Evolutionary conservation across 1,284 basidiomycete genomes (phyloP), one percentile per base, ranked within the genome.

Genomic region (Sporisorium reilianum): DNA sequence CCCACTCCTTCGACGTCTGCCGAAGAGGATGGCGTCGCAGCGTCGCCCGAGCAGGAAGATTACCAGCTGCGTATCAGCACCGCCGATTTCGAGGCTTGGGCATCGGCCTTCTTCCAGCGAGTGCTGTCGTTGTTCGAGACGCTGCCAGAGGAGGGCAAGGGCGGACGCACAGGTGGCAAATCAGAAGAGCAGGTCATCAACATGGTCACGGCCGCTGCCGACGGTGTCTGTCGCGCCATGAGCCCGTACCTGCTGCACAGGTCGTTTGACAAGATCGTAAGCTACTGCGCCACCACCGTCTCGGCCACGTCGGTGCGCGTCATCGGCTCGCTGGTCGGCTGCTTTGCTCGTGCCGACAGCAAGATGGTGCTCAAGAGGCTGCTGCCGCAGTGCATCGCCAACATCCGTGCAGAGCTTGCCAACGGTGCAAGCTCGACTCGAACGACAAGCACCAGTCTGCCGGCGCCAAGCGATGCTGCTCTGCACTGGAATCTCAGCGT

Each of bases 401-500:
- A 93, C 79, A 94, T 98, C 60, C 89, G 91, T 66, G 89, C 91
- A 52, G 96, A 99, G 84, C 86, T 99, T 50, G 92, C 90, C 72
- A 90, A 94, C 69, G 97, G 97, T 1, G 95, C 97, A 0, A 95
- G 94, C n/a, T 93, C 92, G 64, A 88, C 91, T 36, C 88, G 94
- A 30, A 97, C 94, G 9, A 98, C 95, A 2, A 91, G 91, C 3
- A 95, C 94, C 0, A 90, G 90, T 7, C 90, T 91, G 20, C 92
- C 93, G 0, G 88, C 93, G 2, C 90, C 93, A 5, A 93, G 93
- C 7, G 96, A 99, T 80, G 95, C 94, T 2, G 92, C 93, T 1
- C 87, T 99, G 55, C 95, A 97, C 85, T 98, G 95, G 94, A 95
- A 92, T 86, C 53, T 64, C 54, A 77, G 84, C 79, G 61, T 85